phyloP scores from a whole-genome alignment of 108 stramenopile species.

The Skeletonema tropicum region DNA sequence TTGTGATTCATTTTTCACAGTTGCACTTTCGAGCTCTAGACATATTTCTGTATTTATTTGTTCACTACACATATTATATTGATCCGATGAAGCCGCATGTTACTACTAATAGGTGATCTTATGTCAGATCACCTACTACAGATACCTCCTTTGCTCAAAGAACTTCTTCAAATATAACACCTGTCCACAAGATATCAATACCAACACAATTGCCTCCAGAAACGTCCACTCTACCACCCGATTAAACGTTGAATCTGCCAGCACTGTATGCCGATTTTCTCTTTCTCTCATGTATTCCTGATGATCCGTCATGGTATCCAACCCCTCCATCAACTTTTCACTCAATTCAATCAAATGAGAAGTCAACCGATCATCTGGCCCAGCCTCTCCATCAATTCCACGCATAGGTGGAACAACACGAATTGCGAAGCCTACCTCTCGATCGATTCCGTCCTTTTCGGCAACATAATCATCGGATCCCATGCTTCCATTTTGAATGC shows the following conservation, averaged over 20 bases:
- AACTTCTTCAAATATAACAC: conserved; percentile 85
- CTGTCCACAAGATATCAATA: conserved; percentile 71
- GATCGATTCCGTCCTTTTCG: conserved; percentile 36
- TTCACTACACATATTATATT: no score
- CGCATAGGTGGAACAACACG: conserved; percentile 52
- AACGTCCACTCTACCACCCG: conserved; percentile 73
- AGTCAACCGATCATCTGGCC: conserved; percentile 63
- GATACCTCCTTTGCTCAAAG: conserved; percentile 77
- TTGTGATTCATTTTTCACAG: no score
- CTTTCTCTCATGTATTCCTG: conserved; percentile 74
- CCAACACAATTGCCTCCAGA: conserved; percentile 71
- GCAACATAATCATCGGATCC: conserved; percentile 55
- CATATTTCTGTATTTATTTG: no score
- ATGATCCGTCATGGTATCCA: conserved; percentile 69
- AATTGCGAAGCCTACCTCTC: conserved; percentile 65
- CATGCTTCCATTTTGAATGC: conserved; percentile 61
- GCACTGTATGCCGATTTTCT: conserved; percentile 61
- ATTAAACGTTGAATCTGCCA: conserved; percentile 60
- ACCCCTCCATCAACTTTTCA: conserved; percentile 24
- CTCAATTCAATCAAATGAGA: conserved; percentile 35
- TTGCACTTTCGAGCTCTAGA: no score
- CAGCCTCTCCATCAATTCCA: conserved; percentile 50
- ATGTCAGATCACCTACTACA: no score
- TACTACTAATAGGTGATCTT: no score
- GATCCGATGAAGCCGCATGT: no score